phyloP scores from a whole-genome alignment of 2,329 filamentous ascomycete species.

The Endoconidiophora polonica region DNA sequence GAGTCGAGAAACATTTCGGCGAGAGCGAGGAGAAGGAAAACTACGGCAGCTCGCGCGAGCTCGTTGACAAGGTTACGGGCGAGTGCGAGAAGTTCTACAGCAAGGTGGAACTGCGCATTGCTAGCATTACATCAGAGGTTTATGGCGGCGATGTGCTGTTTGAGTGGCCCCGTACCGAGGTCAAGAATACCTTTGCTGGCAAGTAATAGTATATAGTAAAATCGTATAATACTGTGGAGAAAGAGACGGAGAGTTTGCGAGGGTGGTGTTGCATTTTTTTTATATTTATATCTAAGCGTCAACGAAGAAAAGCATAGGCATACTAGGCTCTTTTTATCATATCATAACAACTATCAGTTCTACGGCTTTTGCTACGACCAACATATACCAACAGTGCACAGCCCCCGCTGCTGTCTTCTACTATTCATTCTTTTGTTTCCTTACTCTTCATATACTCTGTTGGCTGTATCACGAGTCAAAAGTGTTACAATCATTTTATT shows the following conservation, averaged over 20 bases:
- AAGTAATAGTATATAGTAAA: neutral
- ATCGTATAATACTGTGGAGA: neutral
- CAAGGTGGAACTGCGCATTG: slow-evolving; percentile 43
- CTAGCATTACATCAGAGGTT: slow-evolving; percentile 41
- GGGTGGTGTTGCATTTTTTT: neutral
- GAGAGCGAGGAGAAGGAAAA: slow-evolving; percentile 78
- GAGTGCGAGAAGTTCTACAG: slow-evolving; percentile 48
- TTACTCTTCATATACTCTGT: too few species aligned
- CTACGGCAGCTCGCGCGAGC: slow-evolving; percentile 40
- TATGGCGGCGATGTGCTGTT: slow-evolving; percentile 48
- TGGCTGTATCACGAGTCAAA: too few species aligned
- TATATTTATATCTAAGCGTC: too few species aligned
- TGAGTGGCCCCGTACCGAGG: slow-evolving; percentile 49
- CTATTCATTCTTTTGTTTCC: too few species aligned
- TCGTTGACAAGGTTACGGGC: slow-evolving; percentile 40
- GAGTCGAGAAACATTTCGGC: slow-evolving; percentile 94
- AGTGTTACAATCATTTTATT: too few species aligned
- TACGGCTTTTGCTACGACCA: too few species aligned
- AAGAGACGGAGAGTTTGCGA: neutral
- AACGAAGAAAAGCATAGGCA: too few species aligned
- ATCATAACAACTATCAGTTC: too few species aligned
- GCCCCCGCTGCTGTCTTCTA: too few species aligned
- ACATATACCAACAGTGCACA: neutral
- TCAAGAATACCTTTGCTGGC: slow-evolving; percentile 38
- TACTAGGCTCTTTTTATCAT: too few species aligned